phyloP scores from a whole-genome alignment of 78 protist genomes.

The Tieghemostelium lacteum region DNA sequence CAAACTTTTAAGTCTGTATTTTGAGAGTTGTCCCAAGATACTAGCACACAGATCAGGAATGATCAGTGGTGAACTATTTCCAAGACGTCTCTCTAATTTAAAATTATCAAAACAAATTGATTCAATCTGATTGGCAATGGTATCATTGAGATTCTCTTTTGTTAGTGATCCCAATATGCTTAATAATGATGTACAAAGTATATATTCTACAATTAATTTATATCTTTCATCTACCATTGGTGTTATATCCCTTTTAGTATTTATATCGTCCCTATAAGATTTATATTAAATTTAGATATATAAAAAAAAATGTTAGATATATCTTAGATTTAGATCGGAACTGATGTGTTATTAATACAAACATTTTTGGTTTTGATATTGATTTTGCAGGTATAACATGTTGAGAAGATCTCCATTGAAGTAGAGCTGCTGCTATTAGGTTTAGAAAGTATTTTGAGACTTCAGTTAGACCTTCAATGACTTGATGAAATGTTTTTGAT shows the following conservation, averaged over 20 bases:
- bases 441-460: conserved; percentile 66
- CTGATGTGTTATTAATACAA: background rate
- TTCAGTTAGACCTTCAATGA: conserved; percentile 57
- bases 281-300: background rate
- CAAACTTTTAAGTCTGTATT: conserved; percentile 34
- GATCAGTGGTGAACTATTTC: conserved; percentile 16
- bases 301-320: background rate
- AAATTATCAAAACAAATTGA: conserved; percentile 58
- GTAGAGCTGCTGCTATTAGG: conserved; percentile 40
- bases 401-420: conserved; percentile 73
- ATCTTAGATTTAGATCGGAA: background rate
- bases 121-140: conserved; percentile 53
- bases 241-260: conserved; percentile 53
- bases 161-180: conserved; percentile 37
- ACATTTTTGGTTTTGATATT: conserved; percentile 61
- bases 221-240: conserved; percentile 69
- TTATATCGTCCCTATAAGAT: conserved; percentile 20
- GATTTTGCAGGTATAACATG: conserved; percentile 66
- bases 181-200: conserved; percentile 54
- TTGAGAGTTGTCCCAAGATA: conserved; percentile 56
- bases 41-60: conserved; percentile 70
- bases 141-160: conserved; percentile 50
- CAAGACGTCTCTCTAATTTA: conserved; percentile 31
- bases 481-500: conserved; percentile 70
- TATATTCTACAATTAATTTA: conserved; percentile 73